phyloP scores from a whole-genome alignment of 345 rosid species.

The Lagerstroemia speciosa region DNA sequence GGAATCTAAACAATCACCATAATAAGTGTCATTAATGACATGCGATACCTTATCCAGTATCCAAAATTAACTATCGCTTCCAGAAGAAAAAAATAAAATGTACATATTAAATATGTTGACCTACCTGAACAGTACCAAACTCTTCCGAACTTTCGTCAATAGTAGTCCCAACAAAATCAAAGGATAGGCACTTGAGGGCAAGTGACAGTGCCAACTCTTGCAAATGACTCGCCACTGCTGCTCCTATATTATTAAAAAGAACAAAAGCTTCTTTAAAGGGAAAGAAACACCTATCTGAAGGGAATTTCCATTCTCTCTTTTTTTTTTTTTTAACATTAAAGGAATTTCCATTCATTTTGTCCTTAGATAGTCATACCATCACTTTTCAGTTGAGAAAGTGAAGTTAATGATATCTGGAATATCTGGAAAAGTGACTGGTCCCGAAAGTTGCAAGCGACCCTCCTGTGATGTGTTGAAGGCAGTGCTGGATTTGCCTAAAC shows the following conservation, averaged over 20 bases:
- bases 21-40: conserved; percentile 1
- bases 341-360: not conserved
- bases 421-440: conserved; percentile 89
- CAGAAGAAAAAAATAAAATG: not conserved
- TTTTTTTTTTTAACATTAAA: too few relatives aligned
- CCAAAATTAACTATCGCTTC: not conserved
- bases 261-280: not conserved
- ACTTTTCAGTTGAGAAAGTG: conserved; percentile 76
- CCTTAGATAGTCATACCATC: conserved; percentile 48
- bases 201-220: conserved; percentile 97
- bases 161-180: conserved; percentile 96
- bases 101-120: not conserved
- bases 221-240: conserved; percentile 65
- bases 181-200: conserved; percentile 85
- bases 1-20: conserved; percentile 54
- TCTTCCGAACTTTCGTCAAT: conserved; percentile 98
- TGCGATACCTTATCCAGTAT: not conserved
- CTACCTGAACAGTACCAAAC: conserved; percentile 98
- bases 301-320: not conserved
- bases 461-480: conserved; percentile 80
- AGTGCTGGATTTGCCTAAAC: conserved; percentile 67
- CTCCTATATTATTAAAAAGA: conserved; percentile 14
- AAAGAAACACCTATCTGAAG: not conserved
- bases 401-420: conserved; percentile 87
- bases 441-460: conserved; percentile 87